Base-by-base conservation (phyloP, 1,284 basidiomycete genomes). In the Boletellus sp. region DNA sequence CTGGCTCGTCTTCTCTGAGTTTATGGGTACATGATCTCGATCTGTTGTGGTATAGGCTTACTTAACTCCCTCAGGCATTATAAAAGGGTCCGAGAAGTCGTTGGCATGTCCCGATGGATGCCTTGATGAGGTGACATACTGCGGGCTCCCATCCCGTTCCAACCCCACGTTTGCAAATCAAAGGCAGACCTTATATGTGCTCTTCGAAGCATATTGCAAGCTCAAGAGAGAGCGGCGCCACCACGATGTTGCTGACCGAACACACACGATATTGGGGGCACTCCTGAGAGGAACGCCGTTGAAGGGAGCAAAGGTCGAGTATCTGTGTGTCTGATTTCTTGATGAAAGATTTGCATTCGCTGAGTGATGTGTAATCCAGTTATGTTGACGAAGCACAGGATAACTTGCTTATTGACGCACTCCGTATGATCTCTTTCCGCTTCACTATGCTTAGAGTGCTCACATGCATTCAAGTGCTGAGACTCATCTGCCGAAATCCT, bases 341-440 rank as follows among this genome's bases (percentile, higher is more conserved):
- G 15, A 37, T 1, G 16, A 3, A 19, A 42, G 1, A 6, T 30
- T 7, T 5, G 2, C 33, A 24, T 28, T 49, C 16, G 18, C 46
- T 59, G 33, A 58, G 42, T 5, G 26, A 7, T 24, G 6, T 37
- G 16, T 19, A 35, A 42, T 44, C 11, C 6, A 86, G 86, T n/a
- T 89, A 86, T 61, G 74, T 89, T 1, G 87, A 89, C 50, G 86
- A 89, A 65, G 81, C 77, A 0, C 86, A 89, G 60, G 87, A 89
- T 56, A 85, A 86, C 53, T 67, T 87, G 0, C 67, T 89, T 11
- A 78, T 87, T 26, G 87, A 89, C 61, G 74, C 80, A 1, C 69
- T 80, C 7, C 63, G 86, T 87, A 60, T 30, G 77, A 36, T 18
- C 62, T 33, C 24, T 6, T 6, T 1, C 8, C 18, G 5, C 22